phyloP scores from a whole-genome alignment of 164 flowering plant genomes.

The grape (Vitis vinifera) region DNA sequence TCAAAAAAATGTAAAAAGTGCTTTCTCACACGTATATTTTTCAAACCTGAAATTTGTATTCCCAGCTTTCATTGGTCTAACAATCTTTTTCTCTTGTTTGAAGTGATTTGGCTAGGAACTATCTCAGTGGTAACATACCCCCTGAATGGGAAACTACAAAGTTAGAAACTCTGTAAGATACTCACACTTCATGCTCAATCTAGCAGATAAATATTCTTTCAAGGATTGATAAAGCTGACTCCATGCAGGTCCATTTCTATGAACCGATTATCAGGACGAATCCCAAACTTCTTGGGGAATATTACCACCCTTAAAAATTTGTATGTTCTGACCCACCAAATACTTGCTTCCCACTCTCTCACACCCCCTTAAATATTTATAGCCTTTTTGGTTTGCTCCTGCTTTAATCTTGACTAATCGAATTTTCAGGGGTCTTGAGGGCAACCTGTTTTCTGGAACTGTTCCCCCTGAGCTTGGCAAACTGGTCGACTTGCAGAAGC shows the following conservation, averaged over 20 bases:
- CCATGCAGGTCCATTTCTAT: constrained; percentile 25
- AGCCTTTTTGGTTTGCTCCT: neutral
- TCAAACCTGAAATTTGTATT: too few species aligned
- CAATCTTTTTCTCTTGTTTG: neutral
- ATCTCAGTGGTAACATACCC: constrained; percentile 30
- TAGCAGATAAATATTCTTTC: neutral
- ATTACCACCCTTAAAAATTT: constrained; percentile 21
- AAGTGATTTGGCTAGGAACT: constrained; percentile 23
- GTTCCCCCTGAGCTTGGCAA: constrained; percentile 10
- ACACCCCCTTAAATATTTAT: neutral
- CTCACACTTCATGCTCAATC: neutral
- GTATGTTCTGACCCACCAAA: constrained; percentile 14
- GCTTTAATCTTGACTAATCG: neutral
- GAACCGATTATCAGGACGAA: constrained; percentile 29
- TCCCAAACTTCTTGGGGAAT: constrained; percentile 27
- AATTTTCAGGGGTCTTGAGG: constrained; percentile 24
- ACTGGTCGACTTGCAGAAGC: constrained; percentile 12
- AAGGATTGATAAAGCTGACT: neutral
- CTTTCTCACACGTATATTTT: too few species aligned
- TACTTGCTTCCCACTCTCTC: too few species aligned
- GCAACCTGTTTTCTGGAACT: constrained; percentile 24
- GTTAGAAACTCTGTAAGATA: constrained; percentile 20
- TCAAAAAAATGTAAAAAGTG: constrained; percentile 14
- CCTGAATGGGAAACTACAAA: constrained; percentile 23
- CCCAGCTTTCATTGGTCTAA: too few species aligned